Evolutionary conservation across 495 filamentous ascomycete species (phyloP).

Genomic region (Talaromyces borbonicus): DNA sequence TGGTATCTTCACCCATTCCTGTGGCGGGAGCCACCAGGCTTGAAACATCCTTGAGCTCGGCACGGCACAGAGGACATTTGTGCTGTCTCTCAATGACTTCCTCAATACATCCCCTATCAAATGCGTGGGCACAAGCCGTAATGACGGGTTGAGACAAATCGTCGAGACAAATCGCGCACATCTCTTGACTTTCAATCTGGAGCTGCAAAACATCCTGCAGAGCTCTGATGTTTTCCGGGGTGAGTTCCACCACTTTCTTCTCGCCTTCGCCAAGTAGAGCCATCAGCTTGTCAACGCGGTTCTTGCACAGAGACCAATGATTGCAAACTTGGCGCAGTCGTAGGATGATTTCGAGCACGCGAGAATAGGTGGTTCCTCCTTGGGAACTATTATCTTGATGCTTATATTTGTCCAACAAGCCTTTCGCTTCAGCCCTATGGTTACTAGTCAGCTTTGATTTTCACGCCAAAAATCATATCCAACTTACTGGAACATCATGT

Average conservation of each 20-base stretch:
- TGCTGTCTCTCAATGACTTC: slow-evolving; percentile 69
- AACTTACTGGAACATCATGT: slow-evolving; percentile 59
- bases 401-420: slow-evolving; percentile 52
- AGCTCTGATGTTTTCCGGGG: slow-evolving; percentile 58
- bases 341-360: slow-evolving; percentile 73
- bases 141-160: slow-evolving; percentile 66
- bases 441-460: slow-evolving; percentile 19
- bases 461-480: too few species aligned
- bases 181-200: slow-evolving; percentile 71
- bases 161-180: slow-evolving; percentile 79
- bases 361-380: slow-evolving; percentile 44
- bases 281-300: slow-evolving; percentile 60
- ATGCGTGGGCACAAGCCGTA: slow-evolving; percentile 80
- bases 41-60: slow-evolving; percentile 48
- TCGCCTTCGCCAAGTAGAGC: slow-evolving; percentile 43
- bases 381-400: slow-evolving; percentile 40
- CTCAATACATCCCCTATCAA: slow-evolving; percentile 65
- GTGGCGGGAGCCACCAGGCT: slow-evolving; percentile 57
- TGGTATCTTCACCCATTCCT: slow-evolving; percentile 39
- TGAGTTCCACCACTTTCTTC: slow-evolving; percentile 55
- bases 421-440: slow-evolving; percentile 58
- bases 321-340: slow-evolving; percentile 82
- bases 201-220: slow-evolving; percentile 72
- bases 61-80: slow-evolving; percentile 84
- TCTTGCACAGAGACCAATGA: slow-evolving; percentile 74